A percentile compares a stretch with the other conserved stretches of the same genome.
These are phyloP conservation scores for Xylaria palmicola DNA, from an alignment of 495 filamentous ascomycete species.

Conservation along the genomic window DNA sequence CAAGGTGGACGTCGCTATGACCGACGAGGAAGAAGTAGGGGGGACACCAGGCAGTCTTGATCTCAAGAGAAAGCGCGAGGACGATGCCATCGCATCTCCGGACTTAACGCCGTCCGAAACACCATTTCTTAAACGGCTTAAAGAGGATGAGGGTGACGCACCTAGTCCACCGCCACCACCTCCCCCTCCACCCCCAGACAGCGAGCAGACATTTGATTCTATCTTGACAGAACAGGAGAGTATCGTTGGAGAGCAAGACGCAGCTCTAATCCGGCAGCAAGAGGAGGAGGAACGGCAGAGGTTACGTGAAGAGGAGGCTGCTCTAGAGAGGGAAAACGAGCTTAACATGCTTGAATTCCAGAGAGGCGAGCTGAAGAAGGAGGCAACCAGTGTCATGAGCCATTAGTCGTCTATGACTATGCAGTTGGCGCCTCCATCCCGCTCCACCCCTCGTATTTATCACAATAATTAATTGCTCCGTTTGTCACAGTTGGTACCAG, in stretches of 20 bases:
- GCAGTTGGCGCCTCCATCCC: not conserved
- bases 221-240: slow-evolving; percentile 35
- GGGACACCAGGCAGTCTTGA: slow-evolving; percentile 37
- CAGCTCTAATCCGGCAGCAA: slow-evolving; percentile 36
- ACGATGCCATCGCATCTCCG: slow-evolving; percentile 34
- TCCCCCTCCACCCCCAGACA: slow-evolving; percentile 36
- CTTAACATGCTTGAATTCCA: slow-evolving; percentile 36
- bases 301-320: slow-evolving; percentile 29
- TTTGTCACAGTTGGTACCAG: not conserved
- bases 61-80: slow-evolving; percentile 64
- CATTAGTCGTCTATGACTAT: not conserved
- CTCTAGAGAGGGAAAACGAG: slow-evolving; percentile 32
- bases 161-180: slow-evolving; percentile 40
- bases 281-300: slow-evolving; percentile 38
- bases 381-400: slow-evolving; percentile 13
- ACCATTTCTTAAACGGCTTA: slow-evolving; percentile 48
- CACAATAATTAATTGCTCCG: slow-evolving; percentile 6
- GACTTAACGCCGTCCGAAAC: slow-evolving; percentile 43
- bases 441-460: not conserved
- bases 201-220: slow-evolving; percentile 1
- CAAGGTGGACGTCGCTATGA: slow-evolving; percentile 52
- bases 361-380: slow-evolving; percentile 23
- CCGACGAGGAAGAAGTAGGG: slow-evolving; percentile 53
- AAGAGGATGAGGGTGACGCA: slow-evolving; percentile 41
- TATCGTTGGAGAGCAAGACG: slow-evolving; percentile 44